Conservation (phyloP, 306 rosid species). For the Styphnolobium japonicum region DNA sequence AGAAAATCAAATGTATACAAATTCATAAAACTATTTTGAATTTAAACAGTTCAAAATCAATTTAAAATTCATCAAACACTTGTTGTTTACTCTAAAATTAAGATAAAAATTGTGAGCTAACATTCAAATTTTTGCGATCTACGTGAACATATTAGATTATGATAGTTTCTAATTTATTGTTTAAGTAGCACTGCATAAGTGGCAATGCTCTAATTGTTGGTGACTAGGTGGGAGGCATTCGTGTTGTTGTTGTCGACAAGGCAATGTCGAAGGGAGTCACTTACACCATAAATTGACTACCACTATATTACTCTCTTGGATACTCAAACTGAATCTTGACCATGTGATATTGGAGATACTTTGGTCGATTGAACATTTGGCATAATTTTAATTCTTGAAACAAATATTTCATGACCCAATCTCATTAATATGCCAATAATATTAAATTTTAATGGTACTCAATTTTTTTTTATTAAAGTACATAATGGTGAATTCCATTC, state of each 20-base stretch:
- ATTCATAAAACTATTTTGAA: no score
- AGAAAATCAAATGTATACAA: no score
- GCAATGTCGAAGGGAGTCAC: conserved; percentile 9
- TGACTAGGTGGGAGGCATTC: neutral
- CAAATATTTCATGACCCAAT: no score
- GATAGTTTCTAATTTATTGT: neutral
- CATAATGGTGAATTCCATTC: no score
- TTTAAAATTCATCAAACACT: neutral
- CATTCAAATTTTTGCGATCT: neutral
- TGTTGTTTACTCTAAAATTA: neutral
- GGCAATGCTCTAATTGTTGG: neutral
- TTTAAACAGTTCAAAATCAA: no score
- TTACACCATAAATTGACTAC: neutral
- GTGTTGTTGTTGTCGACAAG: conserved; percentile 1
- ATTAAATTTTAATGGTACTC: no score
- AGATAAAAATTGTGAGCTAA: neutral
- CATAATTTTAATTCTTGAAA: no score
- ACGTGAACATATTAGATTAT: neutral
- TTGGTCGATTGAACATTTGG: no score
- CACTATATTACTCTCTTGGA: neutral
- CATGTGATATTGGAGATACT: neutral
- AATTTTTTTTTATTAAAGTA: no score
- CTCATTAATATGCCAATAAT: no score
- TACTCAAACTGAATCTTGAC: conserved; percentile 3
- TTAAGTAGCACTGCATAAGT: no score